Conservation (phyloP, 2,329 filamentous ascomycete species). For the Didymella arachidicola region DNA sequence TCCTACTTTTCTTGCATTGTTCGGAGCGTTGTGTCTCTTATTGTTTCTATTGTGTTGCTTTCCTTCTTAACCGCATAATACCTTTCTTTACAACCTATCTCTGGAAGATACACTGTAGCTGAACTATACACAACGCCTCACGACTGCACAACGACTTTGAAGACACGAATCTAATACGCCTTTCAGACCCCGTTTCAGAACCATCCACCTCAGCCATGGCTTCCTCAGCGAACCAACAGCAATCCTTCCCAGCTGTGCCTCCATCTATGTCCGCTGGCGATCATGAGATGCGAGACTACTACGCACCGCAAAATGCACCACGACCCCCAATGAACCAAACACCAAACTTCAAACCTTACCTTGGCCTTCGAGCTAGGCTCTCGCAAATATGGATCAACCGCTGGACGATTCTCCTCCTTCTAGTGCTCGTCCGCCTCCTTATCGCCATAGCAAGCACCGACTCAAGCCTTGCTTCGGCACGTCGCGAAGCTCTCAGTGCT, state of each 20-base stretch:
- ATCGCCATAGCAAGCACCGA: conserved; percentile 77
- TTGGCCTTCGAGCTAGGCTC: conserved; percentile 85
- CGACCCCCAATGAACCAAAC: conserved; percentile 68
- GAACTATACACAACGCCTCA: conserved; percentile 25
- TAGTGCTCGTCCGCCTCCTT: conserved; percentile 83
- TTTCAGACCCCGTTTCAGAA: conserved; percentile 43
- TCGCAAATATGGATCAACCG: conserved; percentile 98
- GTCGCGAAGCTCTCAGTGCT: conserved; percentile 81
- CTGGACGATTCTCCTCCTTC: conserved; percentile 89
- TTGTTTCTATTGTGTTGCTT: conserved; percentile 39
- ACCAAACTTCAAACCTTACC: conserved; percentile 83
- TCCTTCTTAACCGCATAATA: conserved; percentile 19
- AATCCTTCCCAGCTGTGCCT: conserved; percentile 63
- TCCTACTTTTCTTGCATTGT: conserved; percentile 48
- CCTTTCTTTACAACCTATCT: conserved; percentile 33
- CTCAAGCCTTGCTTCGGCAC: conserved; percentile 76
- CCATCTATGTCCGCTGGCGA: conserved; percentile 67
- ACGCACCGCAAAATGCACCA: conserved; percentile 62
- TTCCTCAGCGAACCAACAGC: conserved; percentile 62
- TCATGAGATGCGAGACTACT: conserved; percentile 69
- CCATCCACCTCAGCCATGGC: conserved; percentile 51
- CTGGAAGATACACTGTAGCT: conserved; percentile 40
- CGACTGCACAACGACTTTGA: conserved; percentile 8
- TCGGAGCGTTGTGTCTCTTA: conserved; percentile 38
- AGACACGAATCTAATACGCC: conserved; percentile 41